A percentile compares a stretch with the other conserved stretches of the same genome.
phyloP scores from a whole-genome alignment of 805 yeast genomes.

The Hyphopichia homilentoma region DNA sequence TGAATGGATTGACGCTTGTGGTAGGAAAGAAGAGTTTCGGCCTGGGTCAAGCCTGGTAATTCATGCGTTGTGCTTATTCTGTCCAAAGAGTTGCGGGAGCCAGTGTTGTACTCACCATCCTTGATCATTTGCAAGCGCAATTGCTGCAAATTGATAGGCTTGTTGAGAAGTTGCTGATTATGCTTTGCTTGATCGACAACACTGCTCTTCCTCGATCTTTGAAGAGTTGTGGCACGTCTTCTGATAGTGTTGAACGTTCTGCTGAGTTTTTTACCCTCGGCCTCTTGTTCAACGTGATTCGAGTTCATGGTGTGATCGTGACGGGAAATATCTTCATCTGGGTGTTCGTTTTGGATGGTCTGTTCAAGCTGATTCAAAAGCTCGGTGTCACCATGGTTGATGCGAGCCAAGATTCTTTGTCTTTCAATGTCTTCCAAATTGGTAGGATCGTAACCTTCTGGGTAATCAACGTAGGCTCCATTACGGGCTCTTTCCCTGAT shows the following conservation, averaged over 20 bases:
- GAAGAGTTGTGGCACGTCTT: constrained; percentile 25
- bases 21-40: constrained; percentile 43
- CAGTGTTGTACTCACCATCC: constrained; percentile 33
- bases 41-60: constrained; percentile 47
- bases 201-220: constrained; percentile 11
- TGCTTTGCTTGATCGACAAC: constrained; percentile 23
- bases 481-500: constrained; percentile 56
- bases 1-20: constrained; percentile 39
- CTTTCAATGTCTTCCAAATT: constrained; percentile 39
- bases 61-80: constrained; percentile 44
- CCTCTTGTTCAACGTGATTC: no score
- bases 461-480: constrained; percentile 51
- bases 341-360: constrained; percentile 12
- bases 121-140: constrained; percentile 37
- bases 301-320: constrained; percentile 7
- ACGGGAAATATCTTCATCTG: constrained; percentile 6
- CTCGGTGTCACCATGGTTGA: constrained; percentile 32
- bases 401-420: constrained; percentile 28
- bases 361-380: constrained; percentile 31
- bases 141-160: constrained; percentile 30
- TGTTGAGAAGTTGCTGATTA: constrained; percentile 6
- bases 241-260: constrained; percentile 33
- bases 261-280: constrained; percentile 17
- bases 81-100: constrained; percentile 33
- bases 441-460: constrained; percentile 53